Conservation (phyloP, 73 alveolate species). For the Urostyla sp. region DNA sequence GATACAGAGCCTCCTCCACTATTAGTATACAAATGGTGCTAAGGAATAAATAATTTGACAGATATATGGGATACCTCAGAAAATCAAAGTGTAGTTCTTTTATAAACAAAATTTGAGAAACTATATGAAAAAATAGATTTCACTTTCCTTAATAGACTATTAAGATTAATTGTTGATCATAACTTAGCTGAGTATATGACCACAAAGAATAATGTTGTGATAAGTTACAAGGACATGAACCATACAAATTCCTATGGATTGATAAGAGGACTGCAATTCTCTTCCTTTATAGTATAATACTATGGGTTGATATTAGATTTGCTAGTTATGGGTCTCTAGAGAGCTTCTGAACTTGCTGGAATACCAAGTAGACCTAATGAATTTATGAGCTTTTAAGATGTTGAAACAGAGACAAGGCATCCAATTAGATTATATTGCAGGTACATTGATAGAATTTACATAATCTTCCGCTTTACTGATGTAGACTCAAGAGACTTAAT, state of each 20-base stretch:
- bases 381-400: conserved; percentile 97
- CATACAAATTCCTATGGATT: conserved; percentile 99
- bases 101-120: conserved; percentile 98
- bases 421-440: conserved; percentile 99
- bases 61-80: conserved; percentile 99
- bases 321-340: conserved; percentile 96
- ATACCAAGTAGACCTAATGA: conserved; percentile 95
- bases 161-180: conserved; percentile 99
- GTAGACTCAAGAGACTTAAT: conserved; percentile 99
- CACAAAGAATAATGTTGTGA: conserved; percentile 98
- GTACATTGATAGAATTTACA: conserved; percentile 97
- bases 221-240: conserved; percentile 99
- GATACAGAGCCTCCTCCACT: conserved; percentile 99
- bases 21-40: conserved; percentile 99
- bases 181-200: conserved; percentile 99
- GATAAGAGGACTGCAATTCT: conserved; percentile 97
- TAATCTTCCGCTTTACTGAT: conserved; percentile 97
- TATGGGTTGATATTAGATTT: conserved; percentile 97
- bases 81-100: conserved; percentile 96
- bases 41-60: conserved; percentile 99
- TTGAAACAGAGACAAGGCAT: conserved; percentile 98
- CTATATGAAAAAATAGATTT: conserved; percentile 97
- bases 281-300: conserved; percentile 96
- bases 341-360: conserved; percentile 99
- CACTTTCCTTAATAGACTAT: conserved; percentile 96